Evolutionary conservation across 2,329 filamentous ascomycete genomes (phyloP), one percentile per base, ranked within the genome.

Genomic region (Botrytis sinoallii): DNA sequence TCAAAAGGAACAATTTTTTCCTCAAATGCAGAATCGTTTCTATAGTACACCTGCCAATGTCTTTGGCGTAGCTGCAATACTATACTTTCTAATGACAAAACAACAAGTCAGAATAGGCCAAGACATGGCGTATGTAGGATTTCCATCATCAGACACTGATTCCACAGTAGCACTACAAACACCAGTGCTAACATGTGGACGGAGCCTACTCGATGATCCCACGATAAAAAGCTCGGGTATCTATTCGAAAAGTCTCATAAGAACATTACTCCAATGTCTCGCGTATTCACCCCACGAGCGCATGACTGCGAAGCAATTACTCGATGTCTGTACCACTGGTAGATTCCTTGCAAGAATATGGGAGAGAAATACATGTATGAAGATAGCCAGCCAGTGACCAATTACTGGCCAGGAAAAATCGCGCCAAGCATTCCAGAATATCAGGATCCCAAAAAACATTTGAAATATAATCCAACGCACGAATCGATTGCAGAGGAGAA

Each of bases 21-120:
- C 65, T n/a, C 65, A 52, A 18, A 67, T 55, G 65, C 7, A 35
- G 65, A 40, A 67, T 20, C 65, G 65, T n/a, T 67, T 48, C n/a
- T 67, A 55, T 20, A 67, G 32, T 12, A 67, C 65, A 38, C 32
- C 65, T 16, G 65, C 65, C 46, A 67, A 67, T 29, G 32, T 67
- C 48, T 67, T 67, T 38, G 32, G 65, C 12, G 32, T 67, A 29
- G 65, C 65, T n/a, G 65, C 65, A 40, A 52, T 67, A 52, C 4
- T 67, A 40, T 67, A 67, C 10, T 40, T 40, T 25, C 32, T 67
- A 25, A 67, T 67, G 46, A 67, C 46, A 18, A 67, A 67, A 25
- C 32, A 67, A 46, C 46, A 22, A n/a, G 22, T 55, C 10, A 22
- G 38, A n/a, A 52, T 55, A 40, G 46, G 46, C 25, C 65, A 67